Evolutionary conservation across 2,329 filamentous ascomycete species (phyloP).

Genomic region (Colletotrichum kahawae): DNA sequence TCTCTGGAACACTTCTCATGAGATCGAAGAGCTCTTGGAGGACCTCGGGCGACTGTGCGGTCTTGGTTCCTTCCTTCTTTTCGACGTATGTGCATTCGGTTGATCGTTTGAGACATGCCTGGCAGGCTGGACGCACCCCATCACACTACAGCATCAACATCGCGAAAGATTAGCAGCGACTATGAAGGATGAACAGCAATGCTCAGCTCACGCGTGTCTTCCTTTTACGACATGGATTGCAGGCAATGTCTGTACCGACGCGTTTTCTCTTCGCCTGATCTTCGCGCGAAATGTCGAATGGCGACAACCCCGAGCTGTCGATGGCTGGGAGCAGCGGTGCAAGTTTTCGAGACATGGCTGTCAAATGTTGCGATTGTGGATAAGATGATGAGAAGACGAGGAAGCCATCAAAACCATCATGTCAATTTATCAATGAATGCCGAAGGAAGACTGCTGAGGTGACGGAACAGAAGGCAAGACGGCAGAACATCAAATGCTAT

Average conservation of each 20-base stretch:
- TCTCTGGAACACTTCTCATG: constrained; percentile 25
- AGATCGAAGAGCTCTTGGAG: constrained; percentile 28
- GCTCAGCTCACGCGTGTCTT: constrained; percentile 26
- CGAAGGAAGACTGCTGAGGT: background rate
- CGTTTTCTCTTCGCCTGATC: constrained; percentile 25
- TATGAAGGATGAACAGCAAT: background rate
- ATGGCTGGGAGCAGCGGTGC: constrained; percentile 9
- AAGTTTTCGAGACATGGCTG: background rate
- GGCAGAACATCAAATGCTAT: background rate
- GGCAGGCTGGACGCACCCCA: constrained; percentile 24
- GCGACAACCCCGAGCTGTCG: background rate
- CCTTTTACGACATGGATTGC: constrained; percentile 26
- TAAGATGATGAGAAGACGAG: background rate
- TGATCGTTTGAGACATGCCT: constrained; percentile 22
- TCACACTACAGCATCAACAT: constrained; percentile 21
- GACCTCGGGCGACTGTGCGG: background rate
- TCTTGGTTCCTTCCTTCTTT: background rate
- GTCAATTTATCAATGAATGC: background rate
- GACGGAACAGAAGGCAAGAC: background rate
- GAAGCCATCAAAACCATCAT: background rate
- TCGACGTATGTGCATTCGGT: constrained; percentile 24
- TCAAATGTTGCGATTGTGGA: background rate
- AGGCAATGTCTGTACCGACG: constrained; percentile 28
- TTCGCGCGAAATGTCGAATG: background rate
- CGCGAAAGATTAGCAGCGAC: background rate